Evolutionary conservation across 495 filamentous ascomycete genomes (phyloP), one percentile per base, ranked within the genome.

Genomic region (Evernia prunastri): DNA sequence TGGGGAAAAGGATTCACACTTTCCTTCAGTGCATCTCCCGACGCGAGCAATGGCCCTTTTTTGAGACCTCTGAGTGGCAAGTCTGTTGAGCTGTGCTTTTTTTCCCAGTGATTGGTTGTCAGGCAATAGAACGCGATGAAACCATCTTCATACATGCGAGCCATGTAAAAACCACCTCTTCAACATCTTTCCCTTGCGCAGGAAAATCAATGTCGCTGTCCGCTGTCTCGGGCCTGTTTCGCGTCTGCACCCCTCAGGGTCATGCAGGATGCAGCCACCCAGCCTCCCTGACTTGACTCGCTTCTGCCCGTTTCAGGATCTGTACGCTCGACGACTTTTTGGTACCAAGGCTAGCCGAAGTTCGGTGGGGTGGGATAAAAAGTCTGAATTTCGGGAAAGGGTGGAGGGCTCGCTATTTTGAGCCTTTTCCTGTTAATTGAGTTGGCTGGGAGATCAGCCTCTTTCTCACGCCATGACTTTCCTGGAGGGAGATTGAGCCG

Each of bases 221-320:
- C 56, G n/a, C 56, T 37, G 56, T 12, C 29, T 1, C 20, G 36
- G 25, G 35, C 20, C 9, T 15, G 39, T 59, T 59, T 59, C 39
- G 56, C 2, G 20, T 59, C 17, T 37, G n/a, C 36, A 17, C 15
- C 25, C 15, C 25, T 20, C 56, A 39, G 25, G n/a, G 10, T 42
- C 1, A 18, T n/a, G 29, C 23, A 25, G 11, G 31, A 31, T 53
- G 45, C 37, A 31, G 63, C 29, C 49, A 25, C 17, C 23, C 47
- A 27, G 4, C 3, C 1, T 23, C 4, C 23, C 43, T 54, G 49
- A 31, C 25, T 49, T 49, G n/a, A n/a, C 39, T 45, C 36, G 31
- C 56, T 53, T 56, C n/a, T 60, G 65, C 45, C n/a, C 20, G n/a
- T 63, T 65, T 36, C 12, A 65, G 69, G 65, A 60, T 68, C 56